Conservation (phyloP, 179 eudicot genomes). For the Silene noctiflora region DNA sequence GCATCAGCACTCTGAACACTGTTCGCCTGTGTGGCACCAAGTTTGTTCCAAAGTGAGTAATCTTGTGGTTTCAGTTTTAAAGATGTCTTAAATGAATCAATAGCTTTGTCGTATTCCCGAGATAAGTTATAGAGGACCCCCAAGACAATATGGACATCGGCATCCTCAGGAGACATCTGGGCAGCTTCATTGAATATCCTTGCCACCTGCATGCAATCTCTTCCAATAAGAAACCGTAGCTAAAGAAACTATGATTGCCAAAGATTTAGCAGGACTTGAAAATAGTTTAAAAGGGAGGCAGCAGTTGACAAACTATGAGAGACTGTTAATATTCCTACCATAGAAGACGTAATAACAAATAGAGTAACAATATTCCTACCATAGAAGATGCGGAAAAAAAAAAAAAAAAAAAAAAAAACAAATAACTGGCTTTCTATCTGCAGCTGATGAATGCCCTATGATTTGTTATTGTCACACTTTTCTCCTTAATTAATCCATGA, state of each 20-base stretch:
- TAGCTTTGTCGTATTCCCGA: slow-evolving; percentile 90
- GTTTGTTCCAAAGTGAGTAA: slow-evolving; percentile 98
- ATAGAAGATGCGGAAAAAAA: background rate
- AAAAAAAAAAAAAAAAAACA: too few species aligned
- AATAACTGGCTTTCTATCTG: background rate
- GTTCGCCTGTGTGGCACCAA: slow-evolving; percentile 98
- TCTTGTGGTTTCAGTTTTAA: slow-evolving; percentile 81
- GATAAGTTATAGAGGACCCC: slow-evolving; percentile 92
- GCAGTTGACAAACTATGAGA: slow-evolving; percentile 1
- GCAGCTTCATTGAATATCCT: slow-evolving; percentile 86
- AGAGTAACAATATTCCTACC: background rate
- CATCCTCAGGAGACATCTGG: slow-evolving; percentile 88
- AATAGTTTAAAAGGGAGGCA: background rate
- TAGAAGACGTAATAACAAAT: background rate
- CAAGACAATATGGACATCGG: slow-evolving; percentile 89
- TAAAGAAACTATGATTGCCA: background rate
- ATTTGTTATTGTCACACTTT: background rate
- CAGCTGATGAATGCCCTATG: background rate
- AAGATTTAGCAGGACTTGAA: background rate
- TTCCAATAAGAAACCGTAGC: slow-evolving; percentile 15
- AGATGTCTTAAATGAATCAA: slow-evolving; percentile 82
- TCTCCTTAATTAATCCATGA: background rate
- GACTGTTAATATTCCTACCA: background rate
- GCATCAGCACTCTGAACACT: slow-evolving; percentile 97
- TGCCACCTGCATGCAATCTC: slow-evolving; percentile 55